Conservation (phyloP, 148 eudicot genomes). For the Tetragonia tetragonoides region DNA sequence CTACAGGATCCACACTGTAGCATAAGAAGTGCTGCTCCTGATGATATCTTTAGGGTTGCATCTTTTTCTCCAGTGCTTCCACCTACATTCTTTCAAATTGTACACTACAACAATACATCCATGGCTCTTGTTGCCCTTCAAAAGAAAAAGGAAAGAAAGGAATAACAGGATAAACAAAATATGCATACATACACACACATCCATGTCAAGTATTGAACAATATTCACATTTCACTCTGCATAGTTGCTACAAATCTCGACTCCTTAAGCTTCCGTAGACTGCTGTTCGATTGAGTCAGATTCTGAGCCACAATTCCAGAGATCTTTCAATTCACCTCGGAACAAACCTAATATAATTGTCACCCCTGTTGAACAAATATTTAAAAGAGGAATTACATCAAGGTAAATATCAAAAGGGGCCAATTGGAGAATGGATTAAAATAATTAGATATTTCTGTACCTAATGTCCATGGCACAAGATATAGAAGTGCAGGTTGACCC, state of each 20-base stretch:
- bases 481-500: slow-evolving; percentile 95
- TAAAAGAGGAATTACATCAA: background rate
- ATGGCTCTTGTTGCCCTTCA: too few species aligned
- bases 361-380: slow-evolving; percentile 40
- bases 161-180: background rate
- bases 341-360: slow-evolving; percentile 47
- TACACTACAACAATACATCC: too few species aligned
- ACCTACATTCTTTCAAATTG: too few species aligned
- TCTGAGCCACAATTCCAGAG: slow-evolving; percentile 64
- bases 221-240: background rate
- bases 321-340: slow-evolving; percentile 65
- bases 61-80: too few species aligned
- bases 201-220: background rate
- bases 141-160: too few species aligned
- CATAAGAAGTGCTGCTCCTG: too few species aligned
- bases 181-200: background rate
- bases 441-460: slow-evolving; percentile 38
- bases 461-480: slow-evolving; percentile 94
- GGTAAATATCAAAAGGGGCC: background rate
- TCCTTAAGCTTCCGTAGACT: slow-evolving; percentile 30
- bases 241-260: background rate
- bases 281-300: slow-evolving; percentile 16
- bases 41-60: too few species aligned
- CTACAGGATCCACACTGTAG: too few species aligned
- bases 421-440: background rate